A percentile compares a stretch with the other conserved stretches of the same genome.
phyloP scores from a whole-genome alignment of 73 alveolate species.

The Tetrahymena malaccensis region DNA sequence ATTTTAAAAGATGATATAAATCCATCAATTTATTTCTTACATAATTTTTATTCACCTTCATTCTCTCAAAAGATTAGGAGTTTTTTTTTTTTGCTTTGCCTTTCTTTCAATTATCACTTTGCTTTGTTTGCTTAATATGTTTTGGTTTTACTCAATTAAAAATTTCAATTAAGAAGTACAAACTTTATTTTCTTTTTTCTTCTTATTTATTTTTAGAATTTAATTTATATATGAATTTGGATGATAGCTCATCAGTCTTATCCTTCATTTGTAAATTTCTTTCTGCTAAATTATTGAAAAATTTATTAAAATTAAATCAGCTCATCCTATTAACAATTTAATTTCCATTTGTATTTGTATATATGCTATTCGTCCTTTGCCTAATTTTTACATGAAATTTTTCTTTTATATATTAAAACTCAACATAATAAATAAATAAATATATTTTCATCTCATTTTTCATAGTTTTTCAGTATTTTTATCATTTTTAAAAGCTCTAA shows the following conservation, averaged over 20 bases:
- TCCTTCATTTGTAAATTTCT: not conserved
- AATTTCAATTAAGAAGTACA: not conserved
- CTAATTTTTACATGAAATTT: not conserved
- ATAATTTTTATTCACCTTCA: not conserved
- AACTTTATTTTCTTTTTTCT: not conserved
- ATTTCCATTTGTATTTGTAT: not conserved
- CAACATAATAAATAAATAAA: not conserved
- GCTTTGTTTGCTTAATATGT: not conserved
- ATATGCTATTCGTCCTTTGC: not conserved
- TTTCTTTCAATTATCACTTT: not conserved
- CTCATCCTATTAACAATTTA: too few relatives aligned
- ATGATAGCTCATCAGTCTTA: not conserved
- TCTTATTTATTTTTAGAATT: not conserved
- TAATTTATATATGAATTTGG: not conserved
- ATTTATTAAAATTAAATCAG: not conserved
- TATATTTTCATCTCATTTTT: not conserved
- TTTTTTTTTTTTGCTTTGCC: not conserved
- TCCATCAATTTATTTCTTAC: not conserved
- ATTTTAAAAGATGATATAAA: not conserved
- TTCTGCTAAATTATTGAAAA: not conserved
- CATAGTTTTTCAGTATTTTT: not conserved
- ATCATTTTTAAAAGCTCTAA: not conserved
- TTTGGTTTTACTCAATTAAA: not conserved
- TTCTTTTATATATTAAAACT: not conserved
- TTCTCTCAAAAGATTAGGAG: not conserved